Base-by-base conservation (phyloP, 495 filamentous ascomycete genomes). In the Glonium stellatum region DNA sequence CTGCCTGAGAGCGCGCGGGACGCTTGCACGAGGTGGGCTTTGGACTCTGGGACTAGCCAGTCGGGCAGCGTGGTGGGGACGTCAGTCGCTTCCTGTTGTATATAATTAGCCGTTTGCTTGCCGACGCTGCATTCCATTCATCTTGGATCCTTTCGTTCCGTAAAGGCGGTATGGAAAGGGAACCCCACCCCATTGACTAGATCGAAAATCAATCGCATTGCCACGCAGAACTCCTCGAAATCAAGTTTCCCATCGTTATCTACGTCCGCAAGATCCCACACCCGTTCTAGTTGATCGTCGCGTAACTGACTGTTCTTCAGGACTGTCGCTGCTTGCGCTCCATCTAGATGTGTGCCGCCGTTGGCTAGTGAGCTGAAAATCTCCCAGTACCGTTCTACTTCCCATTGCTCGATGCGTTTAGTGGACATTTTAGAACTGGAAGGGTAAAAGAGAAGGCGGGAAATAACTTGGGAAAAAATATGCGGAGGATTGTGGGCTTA, bases 191-290 rank as follows among this genome's bases (percentile, higher is more conserved):
- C 93, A 73, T 98, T 98, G 36, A 97, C 86, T 51, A 97, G 70
- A 73, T 98, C 93, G 70, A 96, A 98, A 55, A 97, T 95, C 56
- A 98, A 75, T 71, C 93, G 80, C 95, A 98, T 97, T 23, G 93
- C 93, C 49, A 98, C 93, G 70, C 93, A 98, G 72, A 98, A 98
- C 77, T 98, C 93, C 75, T 97, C 93, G 76, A 98, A 98, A 76
- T 98, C 93, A 35, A 98, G 75, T 71, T 91, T 95, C 39, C 93
- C 93, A 76, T 98, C 93, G 63, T 87, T 88, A 71, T 98, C 93
- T 54, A 98, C 89, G 72, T 98, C 93, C 54, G 93, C 88, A 59
- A 98, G 82, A 72, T 98, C 93, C 93, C 93, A 98, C 63, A 98
- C 88, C 70, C 87, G 85, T 73, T 96, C 95, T 9, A 98, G 85